Evolutionary conservation across 176 grass and related monocot species (phyloP).

Genomic region (Tillandsia fasciculata): DNA sequence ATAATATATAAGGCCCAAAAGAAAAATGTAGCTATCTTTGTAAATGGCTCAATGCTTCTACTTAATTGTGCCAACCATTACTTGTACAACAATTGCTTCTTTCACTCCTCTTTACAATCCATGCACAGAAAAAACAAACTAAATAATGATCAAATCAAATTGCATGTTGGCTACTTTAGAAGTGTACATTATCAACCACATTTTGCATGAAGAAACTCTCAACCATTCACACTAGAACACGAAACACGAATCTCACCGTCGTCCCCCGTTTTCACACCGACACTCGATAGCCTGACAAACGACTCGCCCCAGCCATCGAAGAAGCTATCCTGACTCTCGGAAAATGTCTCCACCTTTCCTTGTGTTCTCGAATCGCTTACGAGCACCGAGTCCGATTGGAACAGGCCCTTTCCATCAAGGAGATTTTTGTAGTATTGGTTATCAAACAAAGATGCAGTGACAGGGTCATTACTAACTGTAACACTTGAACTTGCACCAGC

Average conservation of each 20-base stretch:
- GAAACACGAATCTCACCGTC: slow-evolving; percentile 60
- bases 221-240: slow-evolving; percentile 60
- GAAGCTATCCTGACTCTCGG: slow-evolving; percentile 58
- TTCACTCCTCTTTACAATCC: too few species aligned
- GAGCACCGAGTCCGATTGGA: slow-evolving; percentile 73
- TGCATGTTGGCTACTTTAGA: too few species aligned
- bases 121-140: too few species aligned
- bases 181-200: too few species aligned
- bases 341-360: slow-evolving; percentile 40
- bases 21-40: too few species aligned
- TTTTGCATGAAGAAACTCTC: not conserved
- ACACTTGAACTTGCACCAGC: slow-evolving; percentile 17
- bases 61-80: too few species aligned
- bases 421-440: slow-evolving; percentile 83
- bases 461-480: slow-evolving; percentile 56
- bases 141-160: too few species aligned
- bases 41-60: too few species aligned
- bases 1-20: too few species aligned
- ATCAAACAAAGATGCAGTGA: slow-evolving; percentile 56
- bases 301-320: slow-evolving; percentile 68
- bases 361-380: slow-evolving; percentile 46
- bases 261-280: slow-evolving; percentile 57
- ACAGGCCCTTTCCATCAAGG: slow-evolving; percentile 49
- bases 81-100: too few species aligned
- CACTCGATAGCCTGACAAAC: slow-evolving; percentile 47